Base-by-base conservation (phyloP, 108 stramenopile genomes). In the Hondaea fermentalgiana region DNA sequence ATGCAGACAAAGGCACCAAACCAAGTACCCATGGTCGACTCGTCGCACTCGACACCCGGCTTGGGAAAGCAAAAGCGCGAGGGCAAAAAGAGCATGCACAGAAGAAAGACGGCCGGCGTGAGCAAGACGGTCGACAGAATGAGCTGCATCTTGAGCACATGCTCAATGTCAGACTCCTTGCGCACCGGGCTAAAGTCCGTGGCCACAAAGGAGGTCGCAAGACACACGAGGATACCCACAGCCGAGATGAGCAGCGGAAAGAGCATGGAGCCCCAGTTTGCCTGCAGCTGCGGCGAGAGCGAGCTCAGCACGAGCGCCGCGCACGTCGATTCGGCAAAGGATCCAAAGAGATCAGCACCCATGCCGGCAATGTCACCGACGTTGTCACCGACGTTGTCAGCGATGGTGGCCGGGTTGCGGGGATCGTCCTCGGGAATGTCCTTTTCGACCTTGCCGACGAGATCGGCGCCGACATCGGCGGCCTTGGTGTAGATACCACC, bases 401-500 rank as follows among this genome's bases (percentile, higher is more conserved):
- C 98, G 92, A 99, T 99, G 29, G 97, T 97, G 53, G 98, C 98
- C 23, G 98, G 98, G 95, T 99, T 99, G 72, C 98, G 95, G 43
- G 98, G 98, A 96, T 99, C 98, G 88, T 99, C 98, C 94, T 99
- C 98, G 57, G 98, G 98, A 72, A 99, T 98, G 64, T 97, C 98
- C 90, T 97, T 96, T 53, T 98, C 97, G 87, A 99, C 98, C 95
- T 99, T 99, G 91, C 98, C 98, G 45, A 99, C 98, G 53, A 99
- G 95, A 93, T 99, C 98, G 49, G 98, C 98, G 29, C 98, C 98
- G 8, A 99, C 98, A 93, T 99, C 98, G 64, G 98, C 98, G 60
- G 98, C 98, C 96, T 98, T 98, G 93, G 98, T 99, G 94, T 98
- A 99, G 93, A 99, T 98, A 88, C 98, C 98, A 53, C 98, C 98